phyloP scores from a whole-genome alignment of 1,284 basidiomycete genomes.

The Phylloboletellus chloephorus region DNA sequence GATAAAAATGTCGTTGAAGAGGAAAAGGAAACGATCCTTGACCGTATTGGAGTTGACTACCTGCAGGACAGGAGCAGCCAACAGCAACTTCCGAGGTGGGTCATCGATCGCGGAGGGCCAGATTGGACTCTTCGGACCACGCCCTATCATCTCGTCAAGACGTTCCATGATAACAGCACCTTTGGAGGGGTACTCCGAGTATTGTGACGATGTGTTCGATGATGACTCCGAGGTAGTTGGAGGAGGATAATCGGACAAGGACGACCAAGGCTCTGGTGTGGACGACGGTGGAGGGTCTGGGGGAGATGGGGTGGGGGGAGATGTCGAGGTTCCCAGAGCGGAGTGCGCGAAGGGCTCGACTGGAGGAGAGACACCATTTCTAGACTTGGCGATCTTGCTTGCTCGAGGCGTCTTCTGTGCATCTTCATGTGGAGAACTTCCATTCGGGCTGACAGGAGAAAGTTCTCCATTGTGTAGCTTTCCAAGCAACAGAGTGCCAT shows the following conservation, averaged over 20 bases:
- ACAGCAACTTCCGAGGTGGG: constrained; percentile 80
- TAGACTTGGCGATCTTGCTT: constrained; percentile 31
- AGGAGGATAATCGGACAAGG: constrained; percentile 34
- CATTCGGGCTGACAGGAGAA: constrained; percentile 25
- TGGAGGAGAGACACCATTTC: constrained; percentile 23
- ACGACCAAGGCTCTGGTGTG: constrained; percentile 61
- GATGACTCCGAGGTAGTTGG: constrained; percentile 45
- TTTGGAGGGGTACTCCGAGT: constrained; percentile 35
- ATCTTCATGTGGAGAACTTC: constrained; percentile 23
- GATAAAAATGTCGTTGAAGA: constrained; percentile 92
- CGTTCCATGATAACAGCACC: constrained; percentile 54
- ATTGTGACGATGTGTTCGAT: constrained; percentile 43
- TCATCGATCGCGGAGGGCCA: constrained; percentile 71
- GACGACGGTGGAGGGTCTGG: constrained; percentile 56
- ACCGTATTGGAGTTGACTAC: constrained; percentile 91
- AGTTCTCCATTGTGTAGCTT: constrained; percentile 22
- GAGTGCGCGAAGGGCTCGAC: constrained; percentile 17
- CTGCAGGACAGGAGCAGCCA: constrained; percentile 86
- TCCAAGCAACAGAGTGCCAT: constrained; percentile 36
- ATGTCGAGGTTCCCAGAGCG: constrained; percentile 23
- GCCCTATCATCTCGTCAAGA: constrained; percentile 62
- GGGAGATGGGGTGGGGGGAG: constrained; percentile 43
- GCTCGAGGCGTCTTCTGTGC: constrained; percentile 28
- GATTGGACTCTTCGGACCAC: constrained; percentile 54
- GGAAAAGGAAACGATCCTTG: constrained; percentile 93